A percentile compares a stretch with the other conserved stretches of the same genome.
These are phyloP conservation scores for Annulohypoxylon stygium DNA, from an alignment of 495 filamentous ascomycete genomes.

Conservation along the genomic window DNA sequence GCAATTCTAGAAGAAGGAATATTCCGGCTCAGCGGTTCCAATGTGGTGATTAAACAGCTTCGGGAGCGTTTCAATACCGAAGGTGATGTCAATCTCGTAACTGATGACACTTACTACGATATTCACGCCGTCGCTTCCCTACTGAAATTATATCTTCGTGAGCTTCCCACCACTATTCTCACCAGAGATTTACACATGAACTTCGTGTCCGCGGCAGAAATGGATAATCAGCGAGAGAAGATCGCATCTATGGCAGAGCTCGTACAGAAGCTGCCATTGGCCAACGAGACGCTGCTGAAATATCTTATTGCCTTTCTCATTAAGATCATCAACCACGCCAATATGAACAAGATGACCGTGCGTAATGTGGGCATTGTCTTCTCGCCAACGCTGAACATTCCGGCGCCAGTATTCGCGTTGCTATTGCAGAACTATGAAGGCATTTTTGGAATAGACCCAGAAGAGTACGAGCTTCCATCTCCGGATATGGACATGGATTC, in stretches of 20 bases:
- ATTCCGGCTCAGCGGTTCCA: conserved; percentile 94
- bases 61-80: conserved; percentile 93
- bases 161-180: conserved; percentile 89
- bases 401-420: conserved; percentile 91
- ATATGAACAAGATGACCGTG: conserved; percentile 97
- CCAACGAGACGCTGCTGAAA: conserved; percentile 82
- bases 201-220: conserved; percentile 87
- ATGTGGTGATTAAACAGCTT: conserved; percentile 90
- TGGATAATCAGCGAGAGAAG: conserved; percentile 80
- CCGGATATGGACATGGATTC: conserved; percentile 45
- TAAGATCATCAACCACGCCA: conserved; percentile 87
- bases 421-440: conserved; percentile 90
- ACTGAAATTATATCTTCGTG: conserved; percentile 92
- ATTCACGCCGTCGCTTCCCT: conserved; percentile 96
- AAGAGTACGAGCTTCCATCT: conserved; percentile 66
- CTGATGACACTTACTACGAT: conserved; percentile 89
- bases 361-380: conserved; percentile 98
- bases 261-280: conserved; percentile 83
- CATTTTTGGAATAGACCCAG: conserved; percentile 82
- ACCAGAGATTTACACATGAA: conserved; percentile 91
- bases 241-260: conserved; percentile 84
- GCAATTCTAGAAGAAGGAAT: conserved; percentile 93
- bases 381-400: conserved; percentile 97
- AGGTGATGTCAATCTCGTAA: conserved; percentile 89
- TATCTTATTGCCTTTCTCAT: conserved; percentile 89